A percentile compares a stretch with the other conserved stretches of the same genome.
These are phyloP conservation scores for Acmispon strigosus DNA, from an alignment of 306 rosid species.

Conservation along the genomic window DNA sequence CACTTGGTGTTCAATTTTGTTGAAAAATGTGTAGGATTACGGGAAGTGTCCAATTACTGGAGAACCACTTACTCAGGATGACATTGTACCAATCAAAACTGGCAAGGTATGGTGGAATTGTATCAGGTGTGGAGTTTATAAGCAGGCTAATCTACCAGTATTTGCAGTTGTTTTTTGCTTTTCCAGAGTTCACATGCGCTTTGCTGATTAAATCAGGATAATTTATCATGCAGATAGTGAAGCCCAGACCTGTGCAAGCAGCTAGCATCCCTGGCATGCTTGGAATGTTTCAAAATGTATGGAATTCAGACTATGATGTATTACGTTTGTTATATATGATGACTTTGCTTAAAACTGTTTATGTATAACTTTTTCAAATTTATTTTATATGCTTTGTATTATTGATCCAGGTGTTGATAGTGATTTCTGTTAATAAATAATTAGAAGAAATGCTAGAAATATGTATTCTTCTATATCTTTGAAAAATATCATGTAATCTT, in stretches of 20 bases:
- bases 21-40: slow-evolving; percentile 53
- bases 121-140: background rate
- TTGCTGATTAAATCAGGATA: slow-evolving; percentile 18
- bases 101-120: slow-evolving; percentile 65
- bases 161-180: background rate
- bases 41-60: slow-evolving; percentile 97
- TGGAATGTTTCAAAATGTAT: slow-evolving; percentile 95
- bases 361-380: background rate
- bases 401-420: background rate
- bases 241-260: slow-evolving; percentile 96
- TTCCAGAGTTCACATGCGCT: background rate
- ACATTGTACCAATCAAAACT: slow-evolving; percentile 72
- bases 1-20: slow-evolving; percentile 4
- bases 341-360: background rate
- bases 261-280: slow-evolving; percentile 99
- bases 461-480: background rate
- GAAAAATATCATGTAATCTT: background rate
- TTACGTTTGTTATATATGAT: background rate
- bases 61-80: slow-evolving; percentile 69
- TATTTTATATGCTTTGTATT: background rate
- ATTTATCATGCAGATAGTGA: slow-evolving; percentile 71
- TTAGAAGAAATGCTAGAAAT: background rate
- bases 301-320: slow-evolving; percentile 20
- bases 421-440: slow-evolving; percentile 3
- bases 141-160: background rate